Base-by-base conservation (phyloP, 202 grass and related monocot genomes). In the Bolboschoenoplectus hybrid region DNA sequence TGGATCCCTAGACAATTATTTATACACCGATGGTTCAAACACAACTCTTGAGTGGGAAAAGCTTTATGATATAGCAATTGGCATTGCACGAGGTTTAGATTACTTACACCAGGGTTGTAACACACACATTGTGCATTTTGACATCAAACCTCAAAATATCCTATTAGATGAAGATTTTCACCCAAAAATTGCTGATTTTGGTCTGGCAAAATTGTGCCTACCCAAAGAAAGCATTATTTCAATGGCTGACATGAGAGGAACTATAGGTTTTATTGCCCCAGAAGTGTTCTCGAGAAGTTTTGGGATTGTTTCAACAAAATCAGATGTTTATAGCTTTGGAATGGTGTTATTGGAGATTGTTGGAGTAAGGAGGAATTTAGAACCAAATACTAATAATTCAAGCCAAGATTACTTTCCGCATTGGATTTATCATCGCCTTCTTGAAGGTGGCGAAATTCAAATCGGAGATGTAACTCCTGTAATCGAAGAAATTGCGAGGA, bases 141-240 rank as follows among this genome's bases (percentile, higher is more conserved):
- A 92, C 46, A 89, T 92, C 14, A 91, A 90, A 26, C 92, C 88
- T 82, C 86, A 90, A 17, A 94, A 91, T 62, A 91, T 94, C 67
- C 80, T 94, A 67, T 80, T 94, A 65, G 86, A 91, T 32, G 3
- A 78, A 16, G 62, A 87, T 17, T 90, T 86, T 45, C 64, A 6
- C 50, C 88, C 84, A 1, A 91, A 89, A 85, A 90, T 90, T 68
- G 89, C 89, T 13, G 92, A 94, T 86, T 91, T 90, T 80, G 92
- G 87, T 68, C 62, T 89, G 2, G 89, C 92, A 34, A 91, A 94
- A 84, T 73, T 94, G 3, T 86, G 75, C 57, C 56, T 56, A 9
- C 51, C 82, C 5, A 91, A 88, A 52, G 87, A 82, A 63, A 94
- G 85, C 39, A 73, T 66, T 0, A 4, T 91, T 81, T 93, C 89